Base-by-base conservation (phyloP, 202 grass and related monocot species). In the Miscanthus sacchariflorus region DNA sequence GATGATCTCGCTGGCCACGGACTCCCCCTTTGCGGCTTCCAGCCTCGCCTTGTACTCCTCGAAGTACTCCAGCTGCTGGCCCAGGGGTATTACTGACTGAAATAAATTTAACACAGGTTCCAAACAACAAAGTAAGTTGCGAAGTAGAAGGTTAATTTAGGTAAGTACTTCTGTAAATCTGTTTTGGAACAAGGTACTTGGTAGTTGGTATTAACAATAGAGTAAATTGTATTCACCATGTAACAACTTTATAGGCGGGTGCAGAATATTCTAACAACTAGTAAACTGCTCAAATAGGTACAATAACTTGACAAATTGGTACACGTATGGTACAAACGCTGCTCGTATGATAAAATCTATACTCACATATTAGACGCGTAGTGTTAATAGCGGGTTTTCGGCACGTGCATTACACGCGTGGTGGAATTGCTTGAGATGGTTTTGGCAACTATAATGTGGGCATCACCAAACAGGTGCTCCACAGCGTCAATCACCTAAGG, bases 1-100 rank as follows among this genome's bases (percentile, higher is more conserved):
- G 27, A 93, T 78, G 44, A 92, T 93, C 67, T 82, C 33, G 42
- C 59, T 45, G 3, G 87, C 93, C 46, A 74, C 23, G 0, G 63
- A 76, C 56, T 76, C 65, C 28, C 92, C 95, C 69, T 79, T 87
- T 42, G 84, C 88, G 0, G 5, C 12, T 68, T 45, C 86, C 23
- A 97, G 89, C 76, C 67, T 86, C 40, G 81, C 72, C 54, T 88
- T 84, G 88, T 95, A 97, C 39, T 95, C 82, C 76, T 87, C 87
- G 87, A 94, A 95, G 65, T 90, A 91, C 25, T 91, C 91, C 46
- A 97, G 49, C 93, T 97, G 92, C 73, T 91, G 76, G 30, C 85
- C 78, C 28, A 93, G 9, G 8, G 89, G 9, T 80, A 97, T 97
- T 30, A 91, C 90, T n/a, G 86, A 90, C 95, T 95, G 84, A 5